Conservation (phyloP, 805 yeast species). For the Saccharomycopsis javanensis region DNA sequence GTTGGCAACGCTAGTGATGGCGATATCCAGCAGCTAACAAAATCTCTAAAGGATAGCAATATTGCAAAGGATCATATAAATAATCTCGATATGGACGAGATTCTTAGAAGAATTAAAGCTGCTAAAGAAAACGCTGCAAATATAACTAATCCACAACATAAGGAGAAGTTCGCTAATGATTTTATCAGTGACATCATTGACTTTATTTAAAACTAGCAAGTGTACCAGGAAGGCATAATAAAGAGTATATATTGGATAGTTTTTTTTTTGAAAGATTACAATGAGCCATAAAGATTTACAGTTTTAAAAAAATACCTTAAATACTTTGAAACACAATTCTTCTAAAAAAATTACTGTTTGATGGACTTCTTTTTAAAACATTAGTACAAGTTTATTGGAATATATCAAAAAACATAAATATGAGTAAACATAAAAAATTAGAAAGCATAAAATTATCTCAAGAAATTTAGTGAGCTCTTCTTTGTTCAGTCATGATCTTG, state of each 20-base stretch:
- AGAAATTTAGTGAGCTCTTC: constrained; percentile 50
- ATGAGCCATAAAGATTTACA: no score
- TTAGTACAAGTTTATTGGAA: constrained; percentile 11
- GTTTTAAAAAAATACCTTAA: no score
- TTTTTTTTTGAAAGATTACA: no score
- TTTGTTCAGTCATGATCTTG: constrained; percentile 91
- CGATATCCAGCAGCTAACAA: constrained; percentile 25
- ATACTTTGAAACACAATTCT: not conserved
- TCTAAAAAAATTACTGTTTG: no score
- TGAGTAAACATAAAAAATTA: not conserved
- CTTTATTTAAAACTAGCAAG: not conserved
- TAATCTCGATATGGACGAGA: constrained; percentile 6
- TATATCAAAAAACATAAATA: not conserved
- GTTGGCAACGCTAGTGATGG: constrained; percentile 20
- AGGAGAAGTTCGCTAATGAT: constrained; percentile 15
- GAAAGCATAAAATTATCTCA: not conserved
- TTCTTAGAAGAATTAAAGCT: constrained; percentile 9
- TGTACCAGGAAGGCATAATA: not conserved
- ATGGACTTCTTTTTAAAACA: not conserved
- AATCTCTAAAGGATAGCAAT: constrained; percentile 8
- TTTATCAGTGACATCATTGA: constrained; percentile 14
- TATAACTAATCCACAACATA: constrained; percentile 5
- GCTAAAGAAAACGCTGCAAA: constrained; percentile 15
- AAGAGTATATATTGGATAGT: not conserved
- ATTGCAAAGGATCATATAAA: not conserved